phyloP scores from a whole-genome alignment of 148 eudicot genomes.

The Camellia lanceoleosa region DNA sequence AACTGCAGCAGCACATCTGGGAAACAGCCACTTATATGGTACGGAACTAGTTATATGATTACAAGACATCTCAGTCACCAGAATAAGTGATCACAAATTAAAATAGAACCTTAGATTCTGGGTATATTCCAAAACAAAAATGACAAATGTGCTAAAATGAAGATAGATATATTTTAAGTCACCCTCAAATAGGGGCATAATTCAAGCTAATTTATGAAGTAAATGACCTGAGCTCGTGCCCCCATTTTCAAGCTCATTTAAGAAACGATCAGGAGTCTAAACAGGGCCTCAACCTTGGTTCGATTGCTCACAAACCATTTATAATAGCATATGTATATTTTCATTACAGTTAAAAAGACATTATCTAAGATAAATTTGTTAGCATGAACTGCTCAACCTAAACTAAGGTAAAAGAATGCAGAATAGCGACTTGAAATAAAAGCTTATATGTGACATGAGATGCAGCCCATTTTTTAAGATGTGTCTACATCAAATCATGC shows the following conservation, averaged over 20 bases:
- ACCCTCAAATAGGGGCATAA: not conserved
- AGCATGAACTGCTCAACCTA: not conserved
- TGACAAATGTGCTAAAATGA: not conserved
- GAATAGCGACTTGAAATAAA: no score
- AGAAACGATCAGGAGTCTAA: not conserved
- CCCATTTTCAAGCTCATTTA: not conserved
- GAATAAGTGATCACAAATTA: not conserved
- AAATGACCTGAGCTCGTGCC: not conserved
- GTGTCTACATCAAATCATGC: no score
- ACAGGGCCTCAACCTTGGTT: not conserved
- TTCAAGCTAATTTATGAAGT: not conserved
- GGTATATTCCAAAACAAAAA: not conserved
- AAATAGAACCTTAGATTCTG: not conserved
- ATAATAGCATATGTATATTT: not conserved
- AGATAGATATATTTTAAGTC: not conserved
- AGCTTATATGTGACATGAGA: no score
- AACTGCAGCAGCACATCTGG: constrained; percentile 68
- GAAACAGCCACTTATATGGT: constrained; percentile 88
- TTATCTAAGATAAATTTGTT: not conserved
- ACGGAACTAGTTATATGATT: constrained; percentile 37
- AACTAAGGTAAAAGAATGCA: no score
- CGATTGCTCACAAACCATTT: not conserved
- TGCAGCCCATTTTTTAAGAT: no score
- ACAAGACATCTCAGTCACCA: constrained; percentile 9
- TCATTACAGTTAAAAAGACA: not conserved